Evolutionary conservation across 148 eudicot genomes (phyloP).

Genomic region (Camellia granthamiana): DNA sequence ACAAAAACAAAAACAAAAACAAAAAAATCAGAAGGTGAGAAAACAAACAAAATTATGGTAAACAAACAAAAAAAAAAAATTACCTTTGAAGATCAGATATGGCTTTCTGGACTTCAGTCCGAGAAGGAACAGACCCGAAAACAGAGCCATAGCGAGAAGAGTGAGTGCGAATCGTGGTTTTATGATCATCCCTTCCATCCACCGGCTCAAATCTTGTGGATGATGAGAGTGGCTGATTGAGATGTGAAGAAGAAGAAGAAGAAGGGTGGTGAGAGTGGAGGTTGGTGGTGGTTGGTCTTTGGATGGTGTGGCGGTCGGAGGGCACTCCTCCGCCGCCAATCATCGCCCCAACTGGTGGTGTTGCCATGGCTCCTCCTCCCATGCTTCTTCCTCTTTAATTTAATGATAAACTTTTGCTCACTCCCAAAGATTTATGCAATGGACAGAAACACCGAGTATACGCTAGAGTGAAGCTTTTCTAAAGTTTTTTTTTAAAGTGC

Average conservation of each 20-base stretch:
- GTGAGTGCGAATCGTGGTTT: no score
- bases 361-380: conserved; percentile 13
- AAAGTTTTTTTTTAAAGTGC: no score
- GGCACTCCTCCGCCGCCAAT: not conserved
- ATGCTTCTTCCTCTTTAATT: not conserved
- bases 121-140: conserved; percentile 36
- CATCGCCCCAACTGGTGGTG: not conserved
- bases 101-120: conserved; percentile 39
- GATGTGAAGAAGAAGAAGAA: not conserved
- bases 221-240: conserved; percentile 10
- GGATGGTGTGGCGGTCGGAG: not conserved
- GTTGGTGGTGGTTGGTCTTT: not conserved
- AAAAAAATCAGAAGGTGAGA: no score
- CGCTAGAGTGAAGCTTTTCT: no score
- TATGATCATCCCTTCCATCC: not conserved
- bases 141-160: conserved; percentile 17
- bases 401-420: not conserved
- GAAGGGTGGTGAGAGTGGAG: not conserved
- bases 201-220: not conserved
- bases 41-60: not conserved
- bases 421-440: not conserved
- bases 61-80: not conserved
- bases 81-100: conserved; percentile 42
- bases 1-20: no score
- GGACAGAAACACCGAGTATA: no score